These are phyloP conservation scores for Pseudocercospora eumusae DNA, from an alignment of 2,329 filamentous ascomycete genomes.

Conservation along the genomic window DNA sequence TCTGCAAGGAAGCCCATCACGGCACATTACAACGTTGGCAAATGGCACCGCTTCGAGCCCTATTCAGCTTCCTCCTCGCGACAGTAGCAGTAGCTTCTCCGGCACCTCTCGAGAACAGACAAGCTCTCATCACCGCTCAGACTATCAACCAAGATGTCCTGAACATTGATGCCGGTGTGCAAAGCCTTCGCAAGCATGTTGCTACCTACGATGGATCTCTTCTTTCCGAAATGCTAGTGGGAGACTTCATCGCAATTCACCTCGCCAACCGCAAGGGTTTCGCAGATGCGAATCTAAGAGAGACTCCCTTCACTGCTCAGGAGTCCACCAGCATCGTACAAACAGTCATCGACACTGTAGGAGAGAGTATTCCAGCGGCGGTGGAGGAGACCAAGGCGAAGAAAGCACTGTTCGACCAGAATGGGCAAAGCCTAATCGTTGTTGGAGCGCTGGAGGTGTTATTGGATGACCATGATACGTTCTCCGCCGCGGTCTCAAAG, in stretches of 20 bases:
- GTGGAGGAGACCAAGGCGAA: conserved; percentile 28
- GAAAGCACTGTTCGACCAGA: conserved; percentile 23
- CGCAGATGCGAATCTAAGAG: conserved; percentile 27
- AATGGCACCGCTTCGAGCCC: conserved; percentile 2
- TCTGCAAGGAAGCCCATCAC: neutral
- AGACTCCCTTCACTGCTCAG: conserved; percentile 19
- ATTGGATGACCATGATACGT: conserved; percentile 22
- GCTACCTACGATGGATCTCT: conserved; percentile 20
- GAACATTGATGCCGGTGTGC: conserved; percentile 27
- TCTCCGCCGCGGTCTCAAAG: conserved; percentile 18
- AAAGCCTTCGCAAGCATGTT: conserved; percentile 24
- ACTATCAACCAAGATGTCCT: conserved; percentile 27
- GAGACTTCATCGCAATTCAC: conserved; percentile 29
- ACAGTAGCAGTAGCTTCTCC: conserved; percentile 16
- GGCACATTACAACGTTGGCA: neutral
- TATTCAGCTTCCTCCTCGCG: conserved; percentile 9
- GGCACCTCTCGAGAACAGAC: conserved; percentile 11
- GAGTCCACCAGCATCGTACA: conserved; percentile 29
- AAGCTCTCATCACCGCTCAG: conserved; percentile 26
- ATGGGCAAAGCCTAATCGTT: conserved; percentile 21
- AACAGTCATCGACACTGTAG: conserved; percentile 26
- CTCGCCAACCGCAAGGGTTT: conserved; percentile 31
- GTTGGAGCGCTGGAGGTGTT: conserved; percentile 28
- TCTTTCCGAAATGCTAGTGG: conserved; percentile 17
- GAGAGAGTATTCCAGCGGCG: conserved; percentile 24